Evolutionary conservation across 2,329 filamentous ascomycete genomes (phyloP).

Genomic region (Tolypocladium tropicale): DNA sequence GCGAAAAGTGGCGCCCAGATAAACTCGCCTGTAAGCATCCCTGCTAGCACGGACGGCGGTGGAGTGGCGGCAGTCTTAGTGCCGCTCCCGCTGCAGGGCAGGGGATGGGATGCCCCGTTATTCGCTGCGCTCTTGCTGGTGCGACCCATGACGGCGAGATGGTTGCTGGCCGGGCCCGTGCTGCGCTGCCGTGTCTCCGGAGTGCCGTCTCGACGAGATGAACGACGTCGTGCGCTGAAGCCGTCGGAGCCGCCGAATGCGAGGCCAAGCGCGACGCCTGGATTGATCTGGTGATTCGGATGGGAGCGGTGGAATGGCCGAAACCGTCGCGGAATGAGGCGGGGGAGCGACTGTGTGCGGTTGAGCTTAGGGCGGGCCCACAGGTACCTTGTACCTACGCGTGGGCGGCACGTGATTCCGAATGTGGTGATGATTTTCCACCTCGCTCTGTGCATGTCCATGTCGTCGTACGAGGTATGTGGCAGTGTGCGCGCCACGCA

Average conservation of each 20-base stretch:
- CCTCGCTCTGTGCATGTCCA: neutral
- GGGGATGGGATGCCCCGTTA: neutral
- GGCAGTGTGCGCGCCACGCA: neutral
- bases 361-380: neutral
- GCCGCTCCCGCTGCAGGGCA: neutral
- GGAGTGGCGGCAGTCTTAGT: neutral
- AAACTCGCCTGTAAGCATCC: conserved; percentile 1
- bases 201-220: neutral
- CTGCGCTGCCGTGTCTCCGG: neutral
- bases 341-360: neutral
- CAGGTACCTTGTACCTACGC: neutral
- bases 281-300: neutral
- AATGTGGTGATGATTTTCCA: neutral
- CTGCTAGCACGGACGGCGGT: neutral
- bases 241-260: neutral
- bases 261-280: neutral
- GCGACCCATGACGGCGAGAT: neutral
- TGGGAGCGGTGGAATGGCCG: neutral
- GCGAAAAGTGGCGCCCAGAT: conserved; percentile 1
- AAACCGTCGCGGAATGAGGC: neutral
- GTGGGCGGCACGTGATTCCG: neutral
- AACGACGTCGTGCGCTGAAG: neutral
- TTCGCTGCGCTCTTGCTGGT: neutral
- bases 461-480: too few species aligned
- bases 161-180: neutral